Evolutionary conservation across 1,284 basidiomycete genomes (phyloP), one percentile per base, ranked within the genome.

Genomic region (Apiotrichum montevideense): DNA sequence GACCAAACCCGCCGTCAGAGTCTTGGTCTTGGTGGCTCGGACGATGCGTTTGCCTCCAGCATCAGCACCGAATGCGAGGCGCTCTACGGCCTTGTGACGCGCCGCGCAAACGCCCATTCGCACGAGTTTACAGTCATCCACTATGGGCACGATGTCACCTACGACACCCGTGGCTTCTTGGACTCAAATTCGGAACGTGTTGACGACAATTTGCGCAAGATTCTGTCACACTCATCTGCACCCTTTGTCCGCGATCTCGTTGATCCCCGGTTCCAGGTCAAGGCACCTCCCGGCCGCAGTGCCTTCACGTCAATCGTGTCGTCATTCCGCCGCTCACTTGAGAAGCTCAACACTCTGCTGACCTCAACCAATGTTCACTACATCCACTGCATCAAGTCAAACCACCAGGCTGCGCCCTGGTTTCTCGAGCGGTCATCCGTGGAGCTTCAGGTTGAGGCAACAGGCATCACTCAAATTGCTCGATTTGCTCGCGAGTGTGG

Each of bases 331-430:
- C 50, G 50, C 29, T 62, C 60, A 40, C 55, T 62, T 21, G 52
- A 56, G 40, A 45, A 56, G 52, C 57, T 62, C 29, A 54, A 56
- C 46, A 46, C 52, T 9, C 44, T 58, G n/a, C 55, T 62, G 11
- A 46, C 54, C 10, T 46, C 42, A 37, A 62, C 60, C 15, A 55
- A 44, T 29, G 57, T 58, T 4, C 60, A 56, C 46, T 59, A 62
- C 46, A 58, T 62, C 29, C 60, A 62, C 35, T 62, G 60, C 51
- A 58, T 62, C 57, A 62, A 62, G 57, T 55, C 60, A 7, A 62
- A 62, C 52, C 55, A 62, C 37, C 47, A 56, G 35, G 56, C 60
- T 2, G 52, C 46, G 40, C 45, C 56, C 1, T 52, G 60, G 46
- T 13, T 51, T 13, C 56, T 62, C 32, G 52, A 56, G 32, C 52